Conservation (phyloP, 176 grass and related monocot species). For the Aechmea fasciata region DNA sequence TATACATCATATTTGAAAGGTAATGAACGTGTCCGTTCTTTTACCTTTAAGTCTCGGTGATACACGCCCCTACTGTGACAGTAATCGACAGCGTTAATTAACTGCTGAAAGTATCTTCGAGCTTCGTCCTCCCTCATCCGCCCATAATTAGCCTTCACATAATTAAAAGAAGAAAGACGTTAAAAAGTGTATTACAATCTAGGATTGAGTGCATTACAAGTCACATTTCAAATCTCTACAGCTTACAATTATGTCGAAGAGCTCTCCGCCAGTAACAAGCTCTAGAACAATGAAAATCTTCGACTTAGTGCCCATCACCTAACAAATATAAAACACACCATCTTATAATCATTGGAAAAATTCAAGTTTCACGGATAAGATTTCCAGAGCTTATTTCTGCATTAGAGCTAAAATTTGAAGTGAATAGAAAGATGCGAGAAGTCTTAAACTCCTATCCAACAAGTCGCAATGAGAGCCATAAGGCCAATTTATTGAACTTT, state of each 20-base stretch:
- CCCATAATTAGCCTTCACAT: slow-evolving; percentile 75
- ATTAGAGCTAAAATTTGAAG: too few species aligned
- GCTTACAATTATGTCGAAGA: slow-evolving; percentile 99
- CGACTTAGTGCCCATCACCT: slow-evolving; percentile 99
- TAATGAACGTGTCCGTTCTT: slow-evolving; percentile 2
- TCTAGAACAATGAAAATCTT: slow-evolving; percentile 97
- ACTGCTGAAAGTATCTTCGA: slow-evolving; percentile 87
- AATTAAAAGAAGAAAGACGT: slow-evolving; percentile 16
- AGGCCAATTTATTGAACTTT: too few species aligned
- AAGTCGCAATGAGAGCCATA: too few species aligned
- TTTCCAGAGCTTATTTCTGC: too few species aligned
- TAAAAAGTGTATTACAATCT: not conserved
- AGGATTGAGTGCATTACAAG: not conserved
- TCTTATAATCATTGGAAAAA: too few species aligned
- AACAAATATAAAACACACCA: slow-evolving; percentile 7
- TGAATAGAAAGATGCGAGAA: too few species aligned
- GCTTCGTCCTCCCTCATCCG: slow-evolving; percentile 90
- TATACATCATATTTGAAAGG: not conserved
- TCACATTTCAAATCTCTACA: not conserved
- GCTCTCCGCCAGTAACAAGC: slow-evolving; percentile 92
- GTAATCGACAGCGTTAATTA: slow-evolving; percentile 91
- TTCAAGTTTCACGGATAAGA: too few species aligned
- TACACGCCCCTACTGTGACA: slow-evolving; percentile 98
- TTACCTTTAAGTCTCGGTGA: slow-evolving; percentile 94
- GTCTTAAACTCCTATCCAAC: too few species aligned